These are phyloP conservation scores for Mortierella sp. DNA, from an alignment of 371 early-diverging fungal genomes.

Conservation along the genomic window DNA sequence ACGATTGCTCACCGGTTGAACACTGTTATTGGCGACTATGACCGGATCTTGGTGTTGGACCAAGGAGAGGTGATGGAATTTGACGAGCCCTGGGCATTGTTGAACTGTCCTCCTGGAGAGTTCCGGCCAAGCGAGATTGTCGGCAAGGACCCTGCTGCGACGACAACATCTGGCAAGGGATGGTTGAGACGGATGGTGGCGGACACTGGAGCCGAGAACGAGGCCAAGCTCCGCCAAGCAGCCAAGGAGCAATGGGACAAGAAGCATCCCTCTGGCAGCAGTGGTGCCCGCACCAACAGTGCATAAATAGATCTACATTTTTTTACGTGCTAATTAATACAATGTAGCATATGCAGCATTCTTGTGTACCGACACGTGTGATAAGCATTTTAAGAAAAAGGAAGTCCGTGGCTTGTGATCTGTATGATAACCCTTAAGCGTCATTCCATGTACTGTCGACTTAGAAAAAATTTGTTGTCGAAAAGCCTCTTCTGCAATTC, in stretches of 20 bases:
- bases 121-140: neutral
- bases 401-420: too few species aligned
- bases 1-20: conserved; percentile 79
- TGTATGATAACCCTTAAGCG: too few species aligned
- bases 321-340: neutral
- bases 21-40: conserved; percentile 80
- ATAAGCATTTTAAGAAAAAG: neutral
- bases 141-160: conserved; percentile 1
- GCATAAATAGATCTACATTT: neutral
- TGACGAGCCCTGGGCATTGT: conserved; percentile 56
- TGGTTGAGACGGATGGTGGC: conserved; percentile 58
- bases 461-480: neutral
- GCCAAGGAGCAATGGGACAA: conserved; percentile 55
- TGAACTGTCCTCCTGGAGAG: conserved; percentile 34
- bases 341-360: neutral
- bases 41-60: conserved; percentile 70
- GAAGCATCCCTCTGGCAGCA: neutral
- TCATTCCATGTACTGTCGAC: too few species aligned
- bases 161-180: conserved; percentile 14
- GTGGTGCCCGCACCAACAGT: neutral
- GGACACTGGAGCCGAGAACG: conserved; percentile 58
- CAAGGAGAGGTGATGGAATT: conserved; percentile 72
- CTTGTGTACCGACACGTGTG: neutral
- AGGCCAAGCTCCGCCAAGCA: conserved; percentile 36
- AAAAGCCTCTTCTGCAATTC: neutral